Evolutionary conservation across 176 grass and related monocot species (phyloP), one percentile per base, ranked within the genome.

Genomic region (Eleusine indica): DNA sequence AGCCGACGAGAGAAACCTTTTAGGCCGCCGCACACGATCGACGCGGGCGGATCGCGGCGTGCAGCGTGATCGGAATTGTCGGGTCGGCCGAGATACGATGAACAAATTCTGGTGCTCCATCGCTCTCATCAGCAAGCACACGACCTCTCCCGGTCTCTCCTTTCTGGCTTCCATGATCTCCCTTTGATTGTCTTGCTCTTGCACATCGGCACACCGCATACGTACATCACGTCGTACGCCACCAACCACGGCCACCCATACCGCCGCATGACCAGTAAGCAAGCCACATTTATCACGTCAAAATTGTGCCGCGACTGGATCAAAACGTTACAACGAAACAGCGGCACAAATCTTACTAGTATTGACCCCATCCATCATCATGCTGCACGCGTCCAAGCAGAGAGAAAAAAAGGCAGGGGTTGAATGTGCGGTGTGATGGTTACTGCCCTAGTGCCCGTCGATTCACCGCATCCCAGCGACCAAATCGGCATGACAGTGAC

Each of bases 401-500:
- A 60, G 21, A 63, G n/a, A 28, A 28, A 28, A 28, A 28, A 28
- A 22, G 19, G 21, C 19, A 58, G 56, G 7, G 19, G 53, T 19
- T 56, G 53, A 56, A 56, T 6, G 15, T 5, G 18, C n/a, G 67
- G 8, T 5, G 39, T 70, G 56, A 6, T 17, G 52, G 54, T 21
- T 2, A 19, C 18, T 7, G 54, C 1, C 4, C 3, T 43, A 43
- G 19, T 42, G 66, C 73, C 4, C 2, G 1, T 42, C 67, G 57
- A 40, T 69, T 49, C 84, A 52, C 68, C 76, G 68, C 76, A 52
- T 79, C 44, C 68, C 53, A 32, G 40, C 47, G 30, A 35, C 57
- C 76, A 43, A 21, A 86, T 86, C 68, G 35, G 2, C 44, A 3
- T 73, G 57, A 73, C 3, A 53, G 76, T 0, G 84, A 73, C 57